Evolutionary conservation across 768 basidiomycete species (phyloP), one percentile per base, ranked within the genome.

Genomic region (Russula sp.): DNA sequence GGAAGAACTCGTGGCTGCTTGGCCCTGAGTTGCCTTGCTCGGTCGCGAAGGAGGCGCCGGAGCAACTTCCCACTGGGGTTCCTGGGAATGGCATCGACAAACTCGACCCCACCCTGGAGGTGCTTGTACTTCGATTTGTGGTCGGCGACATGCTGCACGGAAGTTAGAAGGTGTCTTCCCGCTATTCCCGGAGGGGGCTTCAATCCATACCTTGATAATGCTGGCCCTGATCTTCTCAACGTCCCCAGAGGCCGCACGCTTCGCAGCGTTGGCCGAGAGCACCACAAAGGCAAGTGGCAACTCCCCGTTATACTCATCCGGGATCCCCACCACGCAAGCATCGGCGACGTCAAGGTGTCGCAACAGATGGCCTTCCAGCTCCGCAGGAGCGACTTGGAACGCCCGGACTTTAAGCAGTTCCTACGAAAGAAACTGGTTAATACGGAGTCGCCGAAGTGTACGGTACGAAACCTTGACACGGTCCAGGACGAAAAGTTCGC

Each of bases 301-400:
- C 70, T 92, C 89, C 18, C 89, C 88, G 61, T 80, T 87, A 70
- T 86, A 89, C 27, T 90, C 88, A 68, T 91, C 87, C 1, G 79
- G 79, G 20, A 89, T 70, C 5, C 86, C 82, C 7, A 91, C 85
- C 31, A 71, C 69, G 61, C 70, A 70, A 18, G 64, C 69, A 65
- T 72, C 72, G 13, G 64, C 67, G 39, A 90, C 85, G 62, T 84
- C 82, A 9, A 73, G 69, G 63, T 75, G 76, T 32, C 68, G 68
- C 48, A 77, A 68, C 37, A 77, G 67, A 55, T 74, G 75, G 10
- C 76, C 75, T 66, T 77, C 74, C 34, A 75, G 66, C 60, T 74
- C 75, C 20, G 75, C 73, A 2, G 76, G 76, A 5, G 74, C 72
- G 18, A 77, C 75, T 70, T 55, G 47, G 31, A 53, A 45, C 16